phyloP scores from a whole-genome alignment of 371 early-diverging fungal genomes.

The Choanephora cucurbitarum region DNA sequence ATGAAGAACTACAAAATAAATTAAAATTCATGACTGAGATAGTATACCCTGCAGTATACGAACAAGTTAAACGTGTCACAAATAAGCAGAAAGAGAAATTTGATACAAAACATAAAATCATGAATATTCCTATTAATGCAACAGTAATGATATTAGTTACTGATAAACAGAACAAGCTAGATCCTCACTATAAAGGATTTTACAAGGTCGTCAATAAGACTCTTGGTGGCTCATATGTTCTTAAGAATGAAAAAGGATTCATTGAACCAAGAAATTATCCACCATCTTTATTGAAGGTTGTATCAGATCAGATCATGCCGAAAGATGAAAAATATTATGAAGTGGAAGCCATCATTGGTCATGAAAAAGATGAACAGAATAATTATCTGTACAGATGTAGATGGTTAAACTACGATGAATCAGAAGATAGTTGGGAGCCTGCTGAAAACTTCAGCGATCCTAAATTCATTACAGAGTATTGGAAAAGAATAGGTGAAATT shows the following conservation, averaged over 20 bases:
- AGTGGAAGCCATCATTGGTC: slow-evolving; percentile 4
- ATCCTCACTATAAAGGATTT: neutral
- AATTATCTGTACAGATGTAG: slow-evolving; percentile 18
- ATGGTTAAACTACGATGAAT: slow-evolving; percentile 24
- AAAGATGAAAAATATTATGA: neutral
- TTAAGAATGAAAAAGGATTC: neutral
- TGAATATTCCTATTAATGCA: neutral
- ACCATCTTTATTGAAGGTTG: neutral
- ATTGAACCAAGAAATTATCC: neutral
- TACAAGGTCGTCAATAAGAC: neutral
- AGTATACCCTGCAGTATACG: neutral
- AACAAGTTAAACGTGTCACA: neutral
- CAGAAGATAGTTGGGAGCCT: slow-evolving; percentile 32
- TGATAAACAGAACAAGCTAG: neutral
- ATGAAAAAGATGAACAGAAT: slow-evolving; percentile 9
- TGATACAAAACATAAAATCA: neutral
- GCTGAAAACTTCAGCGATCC: slow-evolving; percentile 17
- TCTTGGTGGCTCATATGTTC: neutral
- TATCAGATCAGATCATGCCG: neutral
- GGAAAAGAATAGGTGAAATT: slow-evolving; percentile 7
- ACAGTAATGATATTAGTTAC: neutral
- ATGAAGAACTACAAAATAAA: neutral
- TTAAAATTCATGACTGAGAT: neutral
- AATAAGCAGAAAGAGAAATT: neutral
- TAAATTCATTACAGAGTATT: slow-evolving; percentile 13